phyloP scores from a whole-genome alignment of 495 filamentous ascomycete genomes.

The Talaromyces nanjingensis region DNA sequence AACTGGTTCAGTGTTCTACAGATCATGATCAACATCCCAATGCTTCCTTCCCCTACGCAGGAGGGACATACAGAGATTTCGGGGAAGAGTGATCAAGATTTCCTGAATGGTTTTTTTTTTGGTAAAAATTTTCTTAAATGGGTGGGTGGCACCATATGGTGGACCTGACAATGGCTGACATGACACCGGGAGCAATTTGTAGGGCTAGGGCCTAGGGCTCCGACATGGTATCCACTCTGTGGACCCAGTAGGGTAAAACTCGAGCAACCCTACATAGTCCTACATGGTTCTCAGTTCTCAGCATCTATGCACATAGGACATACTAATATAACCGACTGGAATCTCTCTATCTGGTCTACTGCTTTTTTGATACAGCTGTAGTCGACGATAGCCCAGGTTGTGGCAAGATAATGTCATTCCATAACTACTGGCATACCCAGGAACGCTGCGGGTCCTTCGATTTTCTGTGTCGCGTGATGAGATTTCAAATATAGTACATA shows the following conservation, averaged over 20 bases:
- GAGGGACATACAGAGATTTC: too few relatives aligned
- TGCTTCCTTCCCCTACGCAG: neutral
- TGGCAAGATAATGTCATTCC: neutral
- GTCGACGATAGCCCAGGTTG: neutral
- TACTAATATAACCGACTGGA: neutral
- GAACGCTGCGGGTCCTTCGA: too few relatives aligned
- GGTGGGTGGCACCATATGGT: neutral
- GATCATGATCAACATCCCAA: neutral
- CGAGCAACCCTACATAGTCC: neutral
- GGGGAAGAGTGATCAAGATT: neutral
- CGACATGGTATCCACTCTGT: neutral
- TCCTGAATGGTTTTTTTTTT: neutral
- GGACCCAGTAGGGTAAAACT: neutral
- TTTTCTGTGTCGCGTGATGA: neutral
- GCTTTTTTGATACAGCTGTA: neutral
- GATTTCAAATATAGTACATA: neutral
- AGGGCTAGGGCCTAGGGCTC: neutral
- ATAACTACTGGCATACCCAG: too few relatives aligned
- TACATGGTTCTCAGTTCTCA: neutral
- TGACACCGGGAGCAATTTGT: neutral
- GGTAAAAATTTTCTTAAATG: neutral
- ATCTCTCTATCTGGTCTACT: neutral
- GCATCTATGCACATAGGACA: neutral
- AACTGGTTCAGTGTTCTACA: neutral
- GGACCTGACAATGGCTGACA: neutral